These are phyloP conservation scores for Zoysia pacifica DNA, from an alignment of 176 grass and related monocot species.

Conservation along the genomic window DNA sequence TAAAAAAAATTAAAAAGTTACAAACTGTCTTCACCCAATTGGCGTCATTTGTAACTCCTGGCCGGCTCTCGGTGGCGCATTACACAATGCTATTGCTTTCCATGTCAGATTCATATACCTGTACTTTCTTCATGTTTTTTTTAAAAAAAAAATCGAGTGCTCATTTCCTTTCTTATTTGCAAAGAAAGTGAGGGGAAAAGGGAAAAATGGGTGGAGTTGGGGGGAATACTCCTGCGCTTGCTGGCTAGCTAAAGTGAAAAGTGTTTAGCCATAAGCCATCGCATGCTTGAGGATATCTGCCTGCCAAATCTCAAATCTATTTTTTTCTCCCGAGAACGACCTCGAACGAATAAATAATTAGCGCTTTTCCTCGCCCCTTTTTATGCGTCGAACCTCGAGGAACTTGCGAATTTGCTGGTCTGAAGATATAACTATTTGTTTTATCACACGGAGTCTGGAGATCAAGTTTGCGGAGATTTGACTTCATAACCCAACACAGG, in stretches of 20 bases:
- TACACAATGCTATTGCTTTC: background rate
- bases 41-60: background rate
- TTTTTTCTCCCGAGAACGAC: conserved; percentile 8
- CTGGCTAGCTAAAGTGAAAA: background rate
- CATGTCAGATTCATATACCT: background rate
- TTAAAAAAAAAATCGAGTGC: background rate
- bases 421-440: background rate
- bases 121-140: background rate
- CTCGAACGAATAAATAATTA: conserved; percentile 11
- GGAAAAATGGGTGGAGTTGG: conserved; percentile 42
- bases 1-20: no score
- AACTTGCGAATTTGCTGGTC: background rate
- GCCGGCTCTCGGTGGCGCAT: no score
- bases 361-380: background rate
- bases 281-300: conserved; percentile 10
- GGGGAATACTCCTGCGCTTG: conserved; percentile 42
- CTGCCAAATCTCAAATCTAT: conserved; percentile 28
- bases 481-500: background rate
- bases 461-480: background rate
- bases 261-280: conserved; percentile 8
- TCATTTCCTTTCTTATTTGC: background rate
- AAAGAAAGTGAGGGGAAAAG: background rate
- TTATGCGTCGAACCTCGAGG: background rate
- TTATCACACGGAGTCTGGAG: background rate
- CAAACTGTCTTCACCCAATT: no score